Evolutionary conservation across 2,329 filamentous ascomycete species (phyloP).

Genomic region (Botrytis tulipae): DNA sequence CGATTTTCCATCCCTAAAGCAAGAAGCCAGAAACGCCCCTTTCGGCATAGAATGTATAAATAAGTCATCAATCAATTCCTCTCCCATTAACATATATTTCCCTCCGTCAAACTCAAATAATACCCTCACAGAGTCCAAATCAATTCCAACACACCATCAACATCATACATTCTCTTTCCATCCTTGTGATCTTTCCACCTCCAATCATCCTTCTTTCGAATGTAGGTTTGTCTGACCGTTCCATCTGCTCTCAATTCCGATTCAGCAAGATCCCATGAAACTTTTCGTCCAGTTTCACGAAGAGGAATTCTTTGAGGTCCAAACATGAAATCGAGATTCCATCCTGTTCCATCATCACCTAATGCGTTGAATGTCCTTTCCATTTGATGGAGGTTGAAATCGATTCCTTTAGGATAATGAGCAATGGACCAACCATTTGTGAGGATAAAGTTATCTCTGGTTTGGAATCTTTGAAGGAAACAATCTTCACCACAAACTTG

Average conservation of each 20-base stretch:
- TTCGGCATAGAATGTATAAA: conserved; percentile 12
- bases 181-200: conserved; percentile 46
- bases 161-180: conserved; percentile 50
- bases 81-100: conserved; percentile 8
- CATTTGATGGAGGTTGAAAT: conserved; percentile 37
- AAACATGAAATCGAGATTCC: conserved; percentile 48
- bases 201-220: conserved; percentile 51
- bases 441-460: conserved; percentile 37
- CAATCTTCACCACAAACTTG: conserved; percentile 38
- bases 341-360: conserved; percentile 35
- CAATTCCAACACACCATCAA: conserved; percentile 56
- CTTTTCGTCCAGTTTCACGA: conserved; percentile 50
- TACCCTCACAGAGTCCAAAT: conserved; percentile 50
- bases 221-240: conserved; percentile 53
- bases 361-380: conserved; percentile 35
- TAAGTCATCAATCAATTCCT: conserved; percentile 10
- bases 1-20: not conserved
- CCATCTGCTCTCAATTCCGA: conserved; percentile 48
- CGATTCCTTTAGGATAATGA: conserved; percentile 35
- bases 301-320: conserved; percentile 50
- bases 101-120: not conserved
- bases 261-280: conserved; percentile 55
- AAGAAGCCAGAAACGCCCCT: conserved; percentile 13
- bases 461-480: conserved; percentile 37
- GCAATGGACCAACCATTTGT: conserved; percentile 36